A percentile compares a stretch with the other conserved stretches of the same genome.
phyloP scores from a whole-genome alignment of 2,329 filamentous ascomycete species.

The Chaetomiaceae sp. region DNA sequence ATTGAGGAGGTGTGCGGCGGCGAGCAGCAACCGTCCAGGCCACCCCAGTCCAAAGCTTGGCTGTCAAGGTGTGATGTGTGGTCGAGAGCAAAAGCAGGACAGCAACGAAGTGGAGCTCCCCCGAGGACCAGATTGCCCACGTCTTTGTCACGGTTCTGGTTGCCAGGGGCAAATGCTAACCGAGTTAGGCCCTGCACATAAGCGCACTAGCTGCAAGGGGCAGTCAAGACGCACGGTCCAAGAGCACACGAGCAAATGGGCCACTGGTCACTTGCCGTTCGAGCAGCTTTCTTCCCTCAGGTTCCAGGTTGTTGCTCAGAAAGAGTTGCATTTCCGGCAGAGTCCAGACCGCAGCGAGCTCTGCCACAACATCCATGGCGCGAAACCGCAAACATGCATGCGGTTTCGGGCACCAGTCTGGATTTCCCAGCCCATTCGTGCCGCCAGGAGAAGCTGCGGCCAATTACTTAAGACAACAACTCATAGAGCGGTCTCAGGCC shows the following conservation, averaged over 20 bases:
- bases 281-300: background rate
- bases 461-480: background rate
- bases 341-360: too few relatives aligned
- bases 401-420: background rate
- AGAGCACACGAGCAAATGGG: background rate
- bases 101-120: conserved; percentile 6
- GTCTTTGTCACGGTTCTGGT: background rate
- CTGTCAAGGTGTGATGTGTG: conserved; percentile 20
- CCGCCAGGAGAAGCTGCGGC: background rate
- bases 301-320: background rate
- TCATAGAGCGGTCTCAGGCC: background rate
- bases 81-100: conserved; percentile 5
- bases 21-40: conserved; percentile 10
- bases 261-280: background rate
- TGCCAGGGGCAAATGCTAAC: background rate
- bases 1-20: conserved; percentile 24
- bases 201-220: background rate
- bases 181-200: background rate
- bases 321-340: too few relatives aligned
- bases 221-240: conserved; percentile 3
- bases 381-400: background rate
- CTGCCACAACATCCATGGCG: background rate
- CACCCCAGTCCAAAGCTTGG: conserved; percentile 11
- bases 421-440: background rate
- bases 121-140: conserved; percentile 11